phyloP scores from a whole-genome alignment of 495 filamentous ascomycete genomes.

The Cudoniella acicularis region DNA sequence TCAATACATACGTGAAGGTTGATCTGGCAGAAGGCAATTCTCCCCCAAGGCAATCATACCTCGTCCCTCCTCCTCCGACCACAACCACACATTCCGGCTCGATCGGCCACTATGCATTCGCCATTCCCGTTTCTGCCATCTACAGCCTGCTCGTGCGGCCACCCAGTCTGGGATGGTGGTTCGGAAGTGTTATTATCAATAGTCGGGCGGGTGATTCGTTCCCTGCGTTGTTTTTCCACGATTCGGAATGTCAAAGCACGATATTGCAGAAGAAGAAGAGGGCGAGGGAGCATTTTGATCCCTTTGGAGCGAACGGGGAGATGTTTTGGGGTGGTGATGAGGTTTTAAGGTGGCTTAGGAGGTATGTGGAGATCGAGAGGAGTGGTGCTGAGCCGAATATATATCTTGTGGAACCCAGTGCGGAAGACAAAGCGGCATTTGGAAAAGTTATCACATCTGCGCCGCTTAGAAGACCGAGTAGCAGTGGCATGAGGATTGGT shows the following conservation, averaged over 20 bases:
- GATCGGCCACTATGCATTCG: conserved; percentile 86
- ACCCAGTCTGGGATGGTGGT: conserved; percentile 97
- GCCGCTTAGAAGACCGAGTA: conserved; percentile 37
- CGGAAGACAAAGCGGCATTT: conserved; percentile 81
- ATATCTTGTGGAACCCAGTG: conserved; percentile 83
- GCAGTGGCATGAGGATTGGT: conserved; percentile 30
- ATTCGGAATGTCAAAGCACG: conserved; percentile 92
- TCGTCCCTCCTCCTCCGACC: conserved; percentile 87
- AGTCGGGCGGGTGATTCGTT: conserved; percentile 85
- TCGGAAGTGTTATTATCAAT: conserved; percentile 90
- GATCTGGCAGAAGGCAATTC: conserved; percentile 78
- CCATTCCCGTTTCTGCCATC: conserved; percentile 83
- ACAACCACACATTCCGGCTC: conserved; percentile 65
- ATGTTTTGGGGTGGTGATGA: conserved; percentile 99
- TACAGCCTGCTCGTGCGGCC: conserved; percentile 88
- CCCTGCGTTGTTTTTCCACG: conserved; percentile 95
- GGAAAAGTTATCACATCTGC: conserved; percentile 47
- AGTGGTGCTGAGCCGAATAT: conserved; percentile 81
- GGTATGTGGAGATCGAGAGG: conserved; percentile 77
- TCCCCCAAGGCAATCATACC: conserved; percentile 79
- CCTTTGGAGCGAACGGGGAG: conserved; percentile 76
- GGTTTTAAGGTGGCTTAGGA: conserved; percentile 83
- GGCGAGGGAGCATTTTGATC: conserved; percentile 80
- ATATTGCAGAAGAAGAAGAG: conserved; percentile 89
- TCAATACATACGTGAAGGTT: conserved; percentile 89